Conservation (phyloP, 208 protist species). For the Kentomonas sorsogonicus region DNA sequence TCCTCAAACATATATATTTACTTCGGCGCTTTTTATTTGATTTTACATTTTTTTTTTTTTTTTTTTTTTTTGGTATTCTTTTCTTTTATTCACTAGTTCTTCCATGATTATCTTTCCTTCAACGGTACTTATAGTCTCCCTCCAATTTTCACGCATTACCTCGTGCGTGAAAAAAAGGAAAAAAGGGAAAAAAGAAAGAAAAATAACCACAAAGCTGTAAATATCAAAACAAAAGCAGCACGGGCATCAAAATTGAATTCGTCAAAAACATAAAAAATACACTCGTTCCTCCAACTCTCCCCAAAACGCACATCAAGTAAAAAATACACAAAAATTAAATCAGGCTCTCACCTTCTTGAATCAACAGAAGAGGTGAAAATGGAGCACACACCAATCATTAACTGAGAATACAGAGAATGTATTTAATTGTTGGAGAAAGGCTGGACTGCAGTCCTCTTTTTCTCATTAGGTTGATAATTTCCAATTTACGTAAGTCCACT, state of each 20-base stretch:
- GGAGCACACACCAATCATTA: no score
- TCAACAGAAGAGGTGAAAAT: background rate
- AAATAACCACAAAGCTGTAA: no score
- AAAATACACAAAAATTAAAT: background rate
- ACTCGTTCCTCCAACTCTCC: background rate
- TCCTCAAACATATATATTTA: no score
- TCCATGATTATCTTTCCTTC: background rate
- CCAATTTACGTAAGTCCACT: no score
- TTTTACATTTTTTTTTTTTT: conserved; percentile 11
- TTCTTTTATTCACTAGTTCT: background rate
- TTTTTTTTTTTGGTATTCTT: conserved; percentile 9
- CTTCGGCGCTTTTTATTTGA: background rate
- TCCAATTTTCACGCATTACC: background rate
- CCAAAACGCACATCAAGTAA: background rate
- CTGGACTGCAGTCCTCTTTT: background rate
- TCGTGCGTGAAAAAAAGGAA: background rate
- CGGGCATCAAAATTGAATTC: no score
- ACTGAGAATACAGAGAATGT: no score
- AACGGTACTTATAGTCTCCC: background rate
- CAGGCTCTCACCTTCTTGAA: no score
- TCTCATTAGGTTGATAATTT: conserved; percentile 6
- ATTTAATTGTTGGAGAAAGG: no score
- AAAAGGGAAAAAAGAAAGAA: no score
- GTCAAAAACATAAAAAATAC: background rate
- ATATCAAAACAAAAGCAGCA: no score